Base-by-base conservation (phyloP, 192 early-diverging fungal species). In the Backusella psychrophila region DNA sequence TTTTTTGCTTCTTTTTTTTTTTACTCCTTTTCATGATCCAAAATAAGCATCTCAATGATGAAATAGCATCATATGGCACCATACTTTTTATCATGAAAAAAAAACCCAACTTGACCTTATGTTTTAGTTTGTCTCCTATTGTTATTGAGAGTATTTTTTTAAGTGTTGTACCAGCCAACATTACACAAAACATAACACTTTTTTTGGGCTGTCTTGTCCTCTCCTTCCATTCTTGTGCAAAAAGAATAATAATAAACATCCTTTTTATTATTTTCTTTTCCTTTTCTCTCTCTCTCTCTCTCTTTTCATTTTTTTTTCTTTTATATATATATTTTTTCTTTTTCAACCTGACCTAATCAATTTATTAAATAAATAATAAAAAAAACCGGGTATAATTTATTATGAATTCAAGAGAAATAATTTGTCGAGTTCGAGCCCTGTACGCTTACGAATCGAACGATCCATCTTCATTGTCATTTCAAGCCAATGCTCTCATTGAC, bases 361-460 rank as follows among this genome's bases (percentile, higher is more conserved):
- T 39, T 38, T 38, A 29, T 29, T 29, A 29, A n/a, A n/a, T n/a
- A n/a, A n/a, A n/a, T n/a, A n/a, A 36, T 36, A 38, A 1, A 31
- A 31, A 31, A 31, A 31, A 33, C 33, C 33, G 33, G 33, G 33
- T n/a, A 2, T 23, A 23, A 70, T 6, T 39, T 14, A 42, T 41
- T 49, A 74, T 74, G 73, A 66, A 23, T n/a, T 65, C 63, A 41
- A 39, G 73, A 46, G 63, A 75, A 36, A 33, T 66, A 29, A 67
- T 73, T 23, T 79, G 81, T 65, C 65, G 75, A 66, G 91, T 92
- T 33, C 74, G 89, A 70, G 97, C 96, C 21, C 82, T 95, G 73
- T 97, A 96, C 76, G 93, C 96, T 80, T 99, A 95, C 85, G 80
- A 88, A 68, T 94, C 93, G 36, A 85, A 87, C 23, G 95, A 96